Evolutionary conservation across 78 protist species (phyloP).

Genomic region (Planoprotostelium fungivorum): DNA sequence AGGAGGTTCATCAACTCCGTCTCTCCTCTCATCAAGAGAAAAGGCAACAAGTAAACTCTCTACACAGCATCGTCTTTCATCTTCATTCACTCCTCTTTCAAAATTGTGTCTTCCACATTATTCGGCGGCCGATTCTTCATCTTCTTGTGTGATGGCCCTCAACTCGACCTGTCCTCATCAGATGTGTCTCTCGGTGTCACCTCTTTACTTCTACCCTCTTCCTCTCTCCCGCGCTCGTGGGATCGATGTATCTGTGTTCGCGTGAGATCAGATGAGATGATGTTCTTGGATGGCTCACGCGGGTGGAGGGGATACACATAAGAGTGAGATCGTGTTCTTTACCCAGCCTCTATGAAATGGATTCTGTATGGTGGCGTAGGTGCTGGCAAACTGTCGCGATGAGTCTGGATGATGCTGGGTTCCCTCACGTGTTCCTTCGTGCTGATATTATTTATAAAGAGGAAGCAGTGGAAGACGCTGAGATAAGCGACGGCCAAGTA

Average conservation of each 20-base stretch:
- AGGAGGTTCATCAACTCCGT: no score
- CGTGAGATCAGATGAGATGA: neutral
- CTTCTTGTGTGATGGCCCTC: no score
- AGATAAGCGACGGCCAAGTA: constrained; percentile 37
- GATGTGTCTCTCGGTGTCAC: no score
- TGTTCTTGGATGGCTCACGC: neutral
- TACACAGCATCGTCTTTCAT: no score
- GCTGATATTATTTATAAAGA: constrained; percentile 12
- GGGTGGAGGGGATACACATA: neutral
- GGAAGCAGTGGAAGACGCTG: constrained; percentile 48
- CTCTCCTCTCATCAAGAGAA: no score
- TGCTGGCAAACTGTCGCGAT: neutral
- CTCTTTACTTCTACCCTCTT: no score
- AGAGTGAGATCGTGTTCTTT: neutral
- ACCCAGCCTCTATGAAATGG: neutral
- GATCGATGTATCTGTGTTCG: neutral
- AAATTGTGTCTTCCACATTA: no score
- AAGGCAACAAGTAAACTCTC: no score
- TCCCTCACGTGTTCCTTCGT: constrained; percentile 46
- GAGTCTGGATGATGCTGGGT: neutral
- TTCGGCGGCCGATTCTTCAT: no score
- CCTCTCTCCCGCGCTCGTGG: no score
- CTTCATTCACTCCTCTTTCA: no score
- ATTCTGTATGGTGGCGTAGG: neutral
- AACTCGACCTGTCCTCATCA: no score